phyloP scores from a whole-genome alignment of 495 filamentous ascomycete species.

The Tuber calosporum region DNA sequence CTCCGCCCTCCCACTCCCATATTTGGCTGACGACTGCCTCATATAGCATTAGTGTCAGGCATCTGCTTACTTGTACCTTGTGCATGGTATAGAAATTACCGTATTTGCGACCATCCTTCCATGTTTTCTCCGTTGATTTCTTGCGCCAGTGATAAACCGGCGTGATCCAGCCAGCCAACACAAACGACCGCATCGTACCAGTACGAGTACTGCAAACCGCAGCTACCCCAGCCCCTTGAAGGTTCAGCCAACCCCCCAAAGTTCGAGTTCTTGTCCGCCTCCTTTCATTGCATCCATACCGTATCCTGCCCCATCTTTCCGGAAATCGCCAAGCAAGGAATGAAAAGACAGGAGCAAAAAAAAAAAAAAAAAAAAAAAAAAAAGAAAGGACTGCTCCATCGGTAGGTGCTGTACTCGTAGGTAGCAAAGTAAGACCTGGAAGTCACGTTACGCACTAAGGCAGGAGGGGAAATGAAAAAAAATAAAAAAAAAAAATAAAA shows the following conservation, averaged over 20 bases:
- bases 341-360: not conserved
- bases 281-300: constrained; percentile 17
- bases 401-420: too few species aligned
- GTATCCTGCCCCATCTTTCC: constrained; percentile 30
- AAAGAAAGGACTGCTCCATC: constrained; percentile 19
- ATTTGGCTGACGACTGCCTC: not conserved
- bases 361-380: not conserved
- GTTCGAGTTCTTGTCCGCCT: constrained; percentile 22
- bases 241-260: constrained; percentile 19
- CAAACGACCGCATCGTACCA: constrained; percentile 27
- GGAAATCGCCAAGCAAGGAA: constrained; percentile 32
- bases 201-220: constrained; percentile 5
- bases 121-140: constrained; percentile 1
- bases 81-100: not conserved
- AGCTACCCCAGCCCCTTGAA: constrained; percentile 13
- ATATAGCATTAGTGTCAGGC: not conserved
- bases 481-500: constrained; percentile 17
- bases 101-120: not conserved
- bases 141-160: not conserved
- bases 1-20: constrained; percentile 1
- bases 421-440: constrained; percentile 14
- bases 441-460: constrained; percentile 30
- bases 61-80: not conserved
- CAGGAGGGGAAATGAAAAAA: constrained; percentile 5
- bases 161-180: constrained; percentile 15